phyloP scores from a whole-genome alignment of 169 alveolate genomes.

The Theileria parva region DNA sequence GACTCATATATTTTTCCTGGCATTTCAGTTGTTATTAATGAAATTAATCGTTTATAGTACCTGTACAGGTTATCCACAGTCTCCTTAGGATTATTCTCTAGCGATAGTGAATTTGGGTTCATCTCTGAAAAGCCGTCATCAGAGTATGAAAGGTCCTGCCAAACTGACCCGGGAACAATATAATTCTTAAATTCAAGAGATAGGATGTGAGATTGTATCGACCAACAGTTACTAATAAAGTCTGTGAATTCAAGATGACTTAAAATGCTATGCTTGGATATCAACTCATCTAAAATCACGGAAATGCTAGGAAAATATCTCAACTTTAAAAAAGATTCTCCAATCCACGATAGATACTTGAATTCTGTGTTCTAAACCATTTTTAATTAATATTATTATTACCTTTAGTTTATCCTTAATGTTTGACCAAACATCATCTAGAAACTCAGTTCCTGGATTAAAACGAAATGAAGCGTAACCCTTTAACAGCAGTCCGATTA shows the following conservation, averaged over 20 bases:
- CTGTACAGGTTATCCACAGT: conserved; percentile 51
- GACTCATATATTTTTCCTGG: conserved; percentile 66
- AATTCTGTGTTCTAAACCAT: conserved; percentile 63
- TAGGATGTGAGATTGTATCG: conserved; percentile 72
- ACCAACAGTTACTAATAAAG: conserved; percentile 68
- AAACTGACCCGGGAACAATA: not conserved
- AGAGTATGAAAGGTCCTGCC: conserved; percentile 15
- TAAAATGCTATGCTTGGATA: conserved; percentile 59
- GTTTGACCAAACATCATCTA: conserved; percentile 59
- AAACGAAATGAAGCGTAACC: conserved; percentile 72
- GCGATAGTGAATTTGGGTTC: conserved; percentile 3
- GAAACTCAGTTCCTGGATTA: conserved; percentile 61
- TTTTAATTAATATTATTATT: not conserved
- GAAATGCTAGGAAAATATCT: conserved; percentile 66
- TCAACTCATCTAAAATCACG: conserved; percentile 68
- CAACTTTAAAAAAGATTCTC: conserved; percentile 70
- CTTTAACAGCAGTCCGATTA: conserved; percentile 70
- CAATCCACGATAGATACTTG: conserved; percentile 76
- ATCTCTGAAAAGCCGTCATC: conserved; percentile 5
- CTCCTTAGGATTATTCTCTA: conserved; percentile 17
- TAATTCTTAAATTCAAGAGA: conserved; percentile 21
- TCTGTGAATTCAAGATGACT: conserved; percentile 75
- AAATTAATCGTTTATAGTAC: conserved; percentile 64
- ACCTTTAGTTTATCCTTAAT: conserved; percentile 65
- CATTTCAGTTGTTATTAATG: conserved; percentile 55